Conservation (phyloP, 148 eudicot genomes). For the Rhododendron griersonianum region DNA sequence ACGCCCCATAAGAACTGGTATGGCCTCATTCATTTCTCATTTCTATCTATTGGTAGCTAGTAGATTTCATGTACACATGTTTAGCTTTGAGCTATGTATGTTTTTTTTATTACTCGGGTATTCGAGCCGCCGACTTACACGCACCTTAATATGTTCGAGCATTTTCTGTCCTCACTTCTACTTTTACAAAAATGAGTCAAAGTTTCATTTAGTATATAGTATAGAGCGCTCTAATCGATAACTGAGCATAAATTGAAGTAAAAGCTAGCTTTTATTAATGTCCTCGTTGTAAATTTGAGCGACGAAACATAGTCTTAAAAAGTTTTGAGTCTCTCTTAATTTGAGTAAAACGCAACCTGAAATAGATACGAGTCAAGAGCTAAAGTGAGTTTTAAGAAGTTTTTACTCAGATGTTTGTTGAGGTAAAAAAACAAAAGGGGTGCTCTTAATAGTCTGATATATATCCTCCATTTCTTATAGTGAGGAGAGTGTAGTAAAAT, state of each 20-base stretch:
- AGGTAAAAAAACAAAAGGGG: too few species aligned
- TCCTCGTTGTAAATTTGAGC: neutral
- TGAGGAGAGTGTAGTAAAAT: neutral
- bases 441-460: too few species aligned
- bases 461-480: too few species aligned
- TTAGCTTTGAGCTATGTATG: neutral
- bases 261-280: neutral
- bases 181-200: neutral
- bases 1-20: conserved; percentile 53
- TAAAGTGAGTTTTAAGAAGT: too few species aligned
- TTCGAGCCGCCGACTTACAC: neutral
- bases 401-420: too few species aligned
- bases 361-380: too few species aligned
- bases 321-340: too few species aligned
- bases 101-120: neutral
- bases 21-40: neutral
- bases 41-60: too few species aligned
- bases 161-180: neutral
- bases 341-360: neutral
- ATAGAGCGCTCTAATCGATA: neutral
- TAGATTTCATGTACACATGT: neutral
- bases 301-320: neutral
- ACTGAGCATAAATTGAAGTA: neutral
- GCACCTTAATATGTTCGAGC: neutral
- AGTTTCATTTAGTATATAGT: neutral